Conservation (phyloP, 2,329 filamentous ascomycete genomes). For the Sarocladium strictum region DNA sequence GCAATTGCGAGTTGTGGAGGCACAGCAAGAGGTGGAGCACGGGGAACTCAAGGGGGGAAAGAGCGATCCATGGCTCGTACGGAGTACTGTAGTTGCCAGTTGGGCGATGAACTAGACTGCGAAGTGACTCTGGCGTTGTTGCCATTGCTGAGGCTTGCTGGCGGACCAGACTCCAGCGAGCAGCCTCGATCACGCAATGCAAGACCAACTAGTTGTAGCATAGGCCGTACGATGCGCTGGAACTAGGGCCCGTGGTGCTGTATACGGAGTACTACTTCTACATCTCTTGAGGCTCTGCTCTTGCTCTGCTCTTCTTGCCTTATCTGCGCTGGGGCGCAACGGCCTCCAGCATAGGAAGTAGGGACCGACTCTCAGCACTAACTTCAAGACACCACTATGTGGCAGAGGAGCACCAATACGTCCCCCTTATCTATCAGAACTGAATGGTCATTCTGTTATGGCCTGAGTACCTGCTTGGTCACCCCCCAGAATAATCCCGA, state of each 20-base stretch:
- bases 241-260: too few relatives aligned
- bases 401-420: neutral
- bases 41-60: neutral
- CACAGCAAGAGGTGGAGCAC: conserved; percentile 1
- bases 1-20: conserved; percentile 1
- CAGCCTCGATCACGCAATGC: too few relatives aligned
- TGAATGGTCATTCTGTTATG: neutral
- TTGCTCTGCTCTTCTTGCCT: too few relatives aligned
- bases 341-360: neutral
- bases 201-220: too few relatives aligned
- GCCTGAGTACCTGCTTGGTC: neutral
- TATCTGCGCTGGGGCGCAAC: too few relatives aligned
- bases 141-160: neutral
- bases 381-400: neutral
- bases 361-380: neutral
- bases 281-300: too few relatives aligned
- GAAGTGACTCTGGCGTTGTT: neutral
- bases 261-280: too few relatives aligned
- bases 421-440: neutral
- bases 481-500: neutral
- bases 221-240: too few relatives aligned
- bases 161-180: too few relatives aligned
- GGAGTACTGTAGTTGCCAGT: neutral
- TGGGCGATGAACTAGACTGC: too few relatives aligned
- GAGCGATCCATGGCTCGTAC: neutral